These are phyloP conservation scores for Colletotrichum camelliae DNA, from an alignment of 2,329 filamentous ascomycete species.

Conservation along the genomic window DNA sequence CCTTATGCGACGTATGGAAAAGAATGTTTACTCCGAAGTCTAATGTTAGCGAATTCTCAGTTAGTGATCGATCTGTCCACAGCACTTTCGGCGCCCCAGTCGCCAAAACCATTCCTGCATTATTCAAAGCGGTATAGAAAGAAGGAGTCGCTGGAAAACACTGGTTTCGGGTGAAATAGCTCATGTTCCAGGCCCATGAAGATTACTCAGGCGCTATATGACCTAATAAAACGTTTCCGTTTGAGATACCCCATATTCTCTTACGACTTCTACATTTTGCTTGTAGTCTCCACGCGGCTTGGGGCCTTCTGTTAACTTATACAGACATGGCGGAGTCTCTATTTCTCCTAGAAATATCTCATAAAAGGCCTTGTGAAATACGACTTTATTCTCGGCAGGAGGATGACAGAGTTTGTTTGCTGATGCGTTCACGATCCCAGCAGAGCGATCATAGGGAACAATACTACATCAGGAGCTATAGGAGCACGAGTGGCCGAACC, in stretches of 20 bases:
- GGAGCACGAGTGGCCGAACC: background rate
- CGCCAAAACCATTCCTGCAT: background rate
- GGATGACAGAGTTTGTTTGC: no score
- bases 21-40: background rate
- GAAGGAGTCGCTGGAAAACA: accelerated
- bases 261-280: background rate
- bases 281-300: background rate
- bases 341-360: background rate
- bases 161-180: accelerated
- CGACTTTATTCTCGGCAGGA: no score
- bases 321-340: accelerated
- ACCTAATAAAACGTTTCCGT: background rate
- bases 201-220: background rate
- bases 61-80: background rate
- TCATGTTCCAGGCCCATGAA: no score
- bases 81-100: background rate
- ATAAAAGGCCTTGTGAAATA: background rate
- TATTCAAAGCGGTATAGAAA: background rate
- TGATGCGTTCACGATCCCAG: no score
- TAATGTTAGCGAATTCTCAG: background rate
- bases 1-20: background rate
- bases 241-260: background rate
- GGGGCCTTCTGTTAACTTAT: background rate
- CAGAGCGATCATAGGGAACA: background rate
- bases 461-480: background rate